phyloP scores from a whole-genome alignment of 163 green algal genomes.

The Chlorella variabilis region DNA sequence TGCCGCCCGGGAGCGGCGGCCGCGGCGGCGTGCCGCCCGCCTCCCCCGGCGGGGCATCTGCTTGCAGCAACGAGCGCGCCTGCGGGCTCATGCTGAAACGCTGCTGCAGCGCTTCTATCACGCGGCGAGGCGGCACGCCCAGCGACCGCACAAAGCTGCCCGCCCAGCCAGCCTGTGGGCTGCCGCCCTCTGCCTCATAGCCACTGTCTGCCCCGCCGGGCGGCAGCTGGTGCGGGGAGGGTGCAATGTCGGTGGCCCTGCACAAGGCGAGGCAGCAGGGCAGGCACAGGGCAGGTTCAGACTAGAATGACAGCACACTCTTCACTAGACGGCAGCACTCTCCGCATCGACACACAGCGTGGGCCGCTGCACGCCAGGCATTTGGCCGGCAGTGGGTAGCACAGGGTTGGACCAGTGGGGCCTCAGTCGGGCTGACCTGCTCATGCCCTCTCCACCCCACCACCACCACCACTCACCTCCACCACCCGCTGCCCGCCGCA shows the following conservation, averaged over 20 bases:
- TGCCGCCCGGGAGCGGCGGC: background rate
- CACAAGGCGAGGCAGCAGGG: background rate
- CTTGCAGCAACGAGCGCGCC: background rate
- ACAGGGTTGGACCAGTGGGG: too few species aligned
- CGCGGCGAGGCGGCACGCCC: background rate
- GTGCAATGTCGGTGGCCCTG: conserved; percentile 21
- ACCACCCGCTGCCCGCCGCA: conserved; percentile 57
- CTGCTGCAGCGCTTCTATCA: conserved; percentile 3
- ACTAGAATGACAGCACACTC: background rate
- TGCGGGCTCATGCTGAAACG: background rate
- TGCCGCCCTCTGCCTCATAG: background rate
- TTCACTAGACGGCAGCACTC: background rate
- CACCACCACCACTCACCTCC: conserved; percentile 28
- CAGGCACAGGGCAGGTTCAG: too few species aligned
- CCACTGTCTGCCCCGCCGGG: background rate
- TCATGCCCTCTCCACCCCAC: too few species aligned
- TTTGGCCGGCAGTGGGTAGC: too few species aligned
- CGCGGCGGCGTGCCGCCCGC: background rate
- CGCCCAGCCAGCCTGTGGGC: conserved; percentile 3
- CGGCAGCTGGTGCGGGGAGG: conserved; percentile 21
- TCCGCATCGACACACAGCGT: too few species aligned
- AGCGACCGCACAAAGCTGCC: conserved; percentile 8
- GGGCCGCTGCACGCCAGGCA: too few species aligned
- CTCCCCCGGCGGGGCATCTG: too few species aligned
- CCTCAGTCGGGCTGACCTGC: too few species aligned